Evolutionary conservation across 2,329 filamentous ascomycete genomes (phyloP).

Genomic region (Sporothrix phasma): DNA sequence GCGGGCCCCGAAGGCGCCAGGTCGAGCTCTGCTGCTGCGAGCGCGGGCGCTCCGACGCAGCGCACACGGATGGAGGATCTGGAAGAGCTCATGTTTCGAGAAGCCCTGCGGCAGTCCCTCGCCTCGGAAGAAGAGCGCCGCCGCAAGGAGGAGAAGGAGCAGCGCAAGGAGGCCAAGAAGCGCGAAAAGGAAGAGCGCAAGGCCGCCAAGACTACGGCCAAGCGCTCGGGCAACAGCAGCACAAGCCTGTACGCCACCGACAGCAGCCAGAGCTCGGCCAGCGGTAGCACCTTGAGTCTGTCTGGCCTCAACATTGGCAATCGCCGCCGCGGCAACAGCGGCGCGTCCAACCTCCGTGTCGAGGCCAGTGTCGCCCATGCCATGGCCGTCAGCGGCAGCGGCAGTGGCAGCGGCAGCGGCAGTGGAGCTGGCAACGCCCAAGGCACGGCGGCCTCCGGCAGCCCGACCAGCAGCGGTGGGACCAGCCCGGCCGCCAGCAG

Average conservation of each 20-base stretch:
- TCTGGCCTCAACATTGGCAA: slow-evolving; percentile 32
- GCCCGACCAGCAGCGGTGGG: slow-evolving; percentile 8
- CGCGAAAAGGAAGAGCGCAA: slow-evolving; percentile 78
- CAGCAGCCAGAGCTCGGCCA: slow-evolving; percentile 39
- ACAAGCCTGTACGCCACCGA: slow-evolving; percentile 33
- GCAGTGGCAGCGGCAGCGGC: slow-evolving; percentile 10
- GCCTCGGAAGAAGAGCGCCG: slow-evolving; percentile 89
- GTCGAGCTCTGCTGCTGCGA: slow-evolving; percentile 21
- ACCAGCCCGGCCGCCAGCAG: neutral
- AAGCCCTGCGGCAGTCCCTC: slow-evolving; percentile 85
- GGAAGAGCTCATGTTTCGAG: slow-evolving; percentile 98
- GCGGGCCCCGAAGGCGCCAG: slow-evolving; percentile 28
- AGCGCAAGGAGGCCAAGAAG: slow-evolving; percentile 73
- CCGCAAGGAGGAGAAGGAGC: slow-evolving; percentile 71
- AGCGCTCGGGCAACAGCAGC: slow-evolving; percentile 24
- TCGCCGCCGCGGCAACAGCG: slow-evolving; percentile 48
- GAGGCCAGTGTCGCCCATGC: slow-evolving; percentile 43
- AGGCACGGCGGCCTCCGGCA: neutral
- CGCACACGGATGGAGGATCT: slow-evolving; percentile 66
- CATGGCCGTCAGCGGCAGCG: slow-evolving; percentile 27
- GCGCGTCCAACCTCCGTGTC: slow-evolving; percentile 48
- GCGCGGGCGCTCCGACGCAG: slow-evolving; percentile 23
- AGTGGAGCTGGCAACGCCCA: neutral
- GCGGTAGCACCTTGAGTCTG: slow-evolving; percentile 56
- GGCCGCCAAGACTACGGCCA: slow-evolving; percentile 52